These are phyloP conservation scores for Scheffersomyces stambukii DNA, from an alignment of 1,139 yeast species.

Conservation along the genomic window DNA sequence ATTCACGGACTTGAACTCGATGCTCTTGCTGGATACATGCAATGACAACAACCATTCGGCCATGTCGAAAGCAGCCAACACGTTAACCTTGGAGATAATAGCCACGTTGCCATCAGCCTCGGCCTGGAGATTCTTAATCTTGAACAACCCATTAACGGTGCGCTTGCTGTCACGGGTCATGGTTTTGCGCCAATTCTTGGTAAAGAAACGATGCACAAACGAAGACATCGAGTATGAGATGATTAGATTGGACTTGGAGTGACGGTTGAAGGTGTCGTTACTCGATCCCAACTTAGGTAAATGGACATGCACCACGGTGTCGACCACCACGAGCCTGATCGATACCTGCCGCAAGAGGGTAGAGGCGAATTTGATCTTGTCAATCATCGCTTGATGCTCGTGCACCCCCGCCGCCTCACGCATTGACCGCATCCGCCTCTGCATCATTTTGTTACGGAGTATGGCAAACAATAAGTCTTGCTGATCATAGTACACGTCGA, in stretches of 20 bases:
- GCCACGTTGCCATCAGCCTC: conserved; percentile 31
- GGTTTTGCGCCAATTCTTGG: conserved; percentile 18
- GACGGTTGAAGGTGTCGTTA: conserved; percentile 23
- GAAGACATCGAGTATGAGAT: conserved; percentile 22
- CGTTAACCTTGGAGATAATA: conserved; percentile 25
- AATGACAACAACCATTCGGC: conserved; percentile 18
- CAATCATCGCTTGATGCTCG: conserved; percentile 7
- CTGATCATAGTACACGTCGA: conserved; percentile 41
- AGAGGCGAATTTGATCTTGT: conserved; percentile 8
- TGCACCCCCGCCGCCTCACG: conserved; percentile 10
- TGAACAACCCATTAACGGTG: conserved; percentile 20
- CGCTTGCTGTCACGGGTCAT: conserved; percentile 8
- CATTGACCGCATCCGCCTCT: conserved; percentile 9
- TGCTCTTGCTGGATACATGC: conserved; percentile 22
- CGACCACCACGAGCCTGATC: conserved; percentile 29
- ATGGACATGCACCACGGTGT: conserved; percentile 26
- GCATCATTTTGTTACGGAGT: conserved; percentile 9
- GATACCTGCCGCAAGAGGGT: conserved; percentile 18
- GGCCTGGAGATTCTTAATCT: conserved; percentile 27
- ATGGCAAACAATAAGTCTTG: conserved; percentile 14
- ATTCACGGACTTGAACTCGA: conserved; percentile 34
- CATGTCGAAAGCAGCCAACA: conserved; percentile 25
- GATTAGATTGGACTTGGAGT: conserved; percentile 24
- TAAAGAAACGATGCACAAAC: conserved; percentile 24
- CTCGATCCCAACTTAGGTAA: conserved; percentile 23